Conservation (phyloP, 2,329 filamentous ascomycete species). For the Trichoderma aggressivum region DNA sequence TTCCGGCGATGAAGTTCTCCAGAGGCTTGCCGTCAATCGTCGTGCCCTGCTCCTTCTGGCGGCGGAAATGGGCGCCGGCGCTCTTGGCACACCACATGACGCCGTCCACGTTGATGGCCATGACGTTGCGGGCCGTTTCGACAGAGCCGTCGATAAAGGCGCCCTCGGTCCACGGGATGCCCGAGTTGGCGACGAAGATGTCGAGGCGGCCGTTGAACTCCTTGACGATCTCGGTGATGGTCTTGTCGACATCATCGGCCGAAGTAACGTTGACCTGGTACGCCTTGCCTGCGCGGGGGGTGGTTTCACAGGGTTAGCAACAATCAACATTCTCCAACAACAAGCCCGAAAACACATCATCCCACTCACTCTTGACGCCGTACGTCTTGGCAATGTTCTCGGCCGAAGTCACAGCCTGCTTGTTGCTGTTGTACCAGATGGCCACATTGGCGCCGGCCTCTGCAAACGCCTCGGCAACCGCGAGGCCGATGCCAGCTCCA, state of each 20-base stretch:
- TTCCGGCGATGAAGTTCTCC: conserved; percentile 59
- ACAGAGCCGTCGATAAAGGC: conserved; percentile 62
- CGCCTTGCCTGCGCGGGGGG: conserved; percentile 22
- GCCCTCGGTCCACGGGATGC: conserved; percentile 69
- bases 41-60: conserved; percentile 66
- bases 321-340: background rate
- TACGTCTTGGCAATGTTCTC: conserved; percentile 62
- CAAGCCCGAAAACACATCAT: background rate
- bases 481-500: conserved; percentile 63
- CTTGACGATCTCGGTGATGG: conserved; percentile 51
- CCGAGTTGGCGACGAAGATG: conserved; percentile 75
- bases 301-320: background rate
- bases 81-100: conserved; percentile 74
- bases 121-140: conserved; percentile 63
- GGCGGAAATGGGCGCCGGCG: conserved; percentile 65
- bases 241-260: conserved; percentile 48
- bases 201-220: conserved; percentile 75
- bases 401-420: conserved; percentile 59
- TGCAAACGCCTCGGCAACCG: conserved; percentile 60
- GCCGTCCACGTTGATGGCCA: conserved; percentile 70
- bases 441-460: conserved; percentile 71
- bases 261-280: conserved; percentile 61
- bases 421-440: conserved; percentile 70
- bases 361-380: conserved; percentile 61
- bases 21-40: conserved; percentile 60